A percentile compares a stretch with the other conserved stretches of the same genome.
phyloP scores from a whole-genome alignment of 495 filamentous ascomycete species.

The Extremus antarcticus region DNA sequence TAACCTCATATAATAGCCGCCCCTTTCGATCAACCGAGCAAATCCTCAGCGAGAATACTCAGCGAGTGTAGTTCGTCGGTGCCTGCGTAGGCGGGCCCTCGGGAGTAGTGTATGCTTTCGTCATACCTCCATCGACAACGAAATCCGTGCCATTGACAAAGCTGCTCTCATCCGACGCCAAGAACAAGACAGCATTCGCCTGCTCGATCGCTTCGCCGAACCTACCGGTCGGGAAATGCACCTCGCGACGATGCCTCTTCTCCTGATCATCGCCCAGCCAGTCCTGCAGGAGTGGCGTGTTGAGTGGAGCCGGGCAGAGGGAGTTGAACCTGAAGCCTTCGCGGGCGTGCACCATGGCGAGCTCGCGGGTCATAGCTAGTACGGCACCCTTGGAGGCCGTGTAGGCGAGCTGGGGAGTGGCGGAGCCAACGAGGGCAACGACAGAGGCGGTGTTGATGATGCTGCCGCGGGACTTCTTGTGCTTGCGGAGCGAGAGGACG shows the following conservation, averaged over 20 bases:
- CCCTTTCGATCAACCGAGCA: too few relatives aligned
- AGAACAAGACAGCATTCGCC: constrained; percentile 84
- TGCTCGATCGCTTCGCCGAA: constrained; percentile 96
- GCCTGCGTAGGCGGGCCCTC: constrained; percentile 64
- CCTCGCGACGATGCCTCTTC: constrained; percentile 76
- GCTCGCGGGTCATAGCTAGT: constrained; percentile 48
- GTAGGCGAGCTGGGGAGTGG: constrained; percentile 92
- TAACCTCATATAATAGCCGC: too few relatives aligned
- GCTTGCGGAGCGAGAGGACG: constrained; percentile 65
- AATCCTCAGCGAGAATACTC: too few relatives aligned
- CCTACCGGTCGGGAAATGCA: constrained; percentile 89
- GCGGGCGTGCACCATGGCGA: constrained; percentile 39
- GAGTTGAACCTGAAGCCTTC: constrained; percentile 84
- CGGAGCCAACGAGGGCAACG: constrained; percentile 81
- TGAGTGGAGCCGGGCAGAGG: constrained; percentile 85
- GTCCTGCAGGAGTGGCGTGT: constrained; percentile 80
- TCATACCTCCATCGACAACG: constrained; percentile 95
- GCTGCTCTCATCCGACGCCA: constrained; percentile 88
- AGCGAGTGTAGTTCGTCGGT: constrained; percentile 49
- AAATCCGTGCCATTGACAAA: constrained; percentile 92
- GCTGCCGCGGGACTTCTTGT: constrained; percentile 64
- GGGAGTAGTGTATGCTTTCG: constrained; percentile 84
- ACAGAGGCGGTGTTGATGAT: constrained; percentile 95
- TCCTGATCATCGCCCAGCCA: constrained; percentile 83
- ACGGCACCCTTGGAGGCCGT: constrained; percentile 94